Evolutionary conservation across 768 basidiomycete genomes (phyloP).

Genomic region (Obba rivulosa): DNA sequence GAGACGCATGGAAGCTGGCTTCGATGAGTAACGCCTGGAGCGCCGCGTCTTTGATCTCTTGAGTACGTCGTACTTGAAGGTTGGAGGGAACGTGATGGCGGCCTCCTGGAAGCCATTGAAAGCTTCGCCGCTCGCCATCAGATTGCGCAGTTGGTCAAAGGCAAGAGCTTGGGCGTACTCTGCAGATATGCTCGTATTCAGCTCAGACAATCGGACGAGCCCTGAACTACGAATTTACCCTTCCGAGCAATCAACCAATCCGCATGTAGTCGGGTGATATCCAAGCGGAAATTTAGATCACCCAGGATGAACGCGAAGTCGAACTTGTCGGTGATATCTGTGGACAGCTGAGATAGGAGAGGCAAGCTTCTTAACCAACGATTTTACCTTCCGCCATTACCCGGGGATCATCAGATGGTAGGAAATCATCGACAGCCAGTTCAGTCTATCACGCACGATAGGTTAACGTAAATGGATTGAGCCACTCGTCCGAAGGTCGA

Average conservation of each 20-base stretch:
- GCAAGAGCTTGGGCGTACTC: conserved; percentile 83
- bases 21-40: conserved; percentile 9
- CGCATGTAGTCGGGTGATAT: conserved; percentile 85
- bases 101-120: conserved; percentile 82
- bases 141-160: conserved; percentile 80
- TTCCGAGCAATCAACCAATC: conserved; percentile 88
- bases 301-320: conserved; percentile 88
- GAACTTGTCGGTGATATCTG: conserved; percentile 83
- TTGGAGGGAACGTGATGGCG: conserved; percentile 81
- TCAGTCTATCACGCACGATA: conserved; percentile 45
- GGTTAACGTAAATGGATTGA: background rate
- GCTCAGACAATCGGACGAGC: no score
- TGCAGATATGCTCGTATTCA: no score
- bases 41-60: conserved; percentile 48
- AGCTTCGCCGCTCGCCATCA: conserved; percentile 65
- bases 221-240: conserved; percentile 36
- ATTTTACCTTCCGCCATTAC: conserved; percentile 61
- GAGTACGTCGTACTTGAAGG: conserved; percentile 88
- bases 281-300: conserved; percentile 87
- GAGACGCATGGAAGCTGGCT: background rate
- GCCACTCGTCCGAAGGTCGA: background rate
- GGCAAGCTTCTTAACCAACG: conserved; percentile 5
- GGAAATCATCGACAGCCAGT: conserved; percentile 73
- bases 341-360: conserved; percentile 6
- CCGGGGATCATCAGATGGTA: conserved; percentile 58